Evolutionary conservation across 805 yeast genomes (phyloP), one percentile per base, ranked within the genome.

Genomic region (Spathaspora passalidarum): DNA sequence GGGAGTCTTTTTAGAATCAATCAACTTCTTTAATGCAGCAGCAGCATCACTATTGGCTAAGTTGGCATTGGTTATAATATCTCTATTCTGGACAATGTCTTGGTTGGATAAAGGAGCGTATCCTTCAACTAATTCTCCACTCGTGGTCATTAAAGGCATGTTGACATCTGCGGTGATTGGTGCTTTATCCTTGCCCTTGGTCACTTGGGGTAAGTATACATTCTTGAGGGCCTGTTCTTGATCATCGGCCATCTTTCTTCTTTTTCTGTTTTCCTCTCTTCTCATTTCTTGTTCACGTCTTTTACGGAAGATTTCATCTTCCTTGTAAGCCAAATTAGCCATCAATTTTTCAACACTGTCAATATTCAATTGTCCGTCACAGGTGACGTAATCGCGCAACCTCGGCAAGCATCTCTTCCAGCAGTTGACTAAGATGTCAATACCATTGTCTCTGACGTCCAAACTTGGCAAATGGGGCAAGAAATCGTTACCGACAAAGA

Each of bases 401-500:
- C 63, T 57, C 0, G 95, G 86, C 40, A 94, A 61, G 1, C 78
- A 63, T 29, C 78, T 72, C 57, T 91, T 90, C 99, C 99, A 94
- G 40, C 92, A 80, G 34, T 75, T 77, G 10, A 89, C 84, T 44
- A 94, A 68, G 19, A 79, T 72, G 59, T 92, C 97, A 57, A 94
- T 86, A 55, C 97, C 91, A 59, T 88, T 88, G 64, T 94, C 98
- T 55, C 99, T 81, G 37, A 94, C 97, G 58, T 92, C 97, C 45
- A 94, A 76, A 23, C 95, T 83, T 3, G 99, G 98, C 54, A 94
- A 71, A 67, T 92, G 98, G 1, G 99, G 99, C 57, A 94, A 72
- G 76, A 94, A 94, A 80, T 94, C 99, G 62, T 94, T 94, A 66
- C 99, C 99, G 52, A 92, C 95, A 61, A 94, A 94, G 72, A 94